Base-by-base conservation (phyloP, 225 moss, liverwort and hornwort species). In the Lunularia cruciata region DNA sequence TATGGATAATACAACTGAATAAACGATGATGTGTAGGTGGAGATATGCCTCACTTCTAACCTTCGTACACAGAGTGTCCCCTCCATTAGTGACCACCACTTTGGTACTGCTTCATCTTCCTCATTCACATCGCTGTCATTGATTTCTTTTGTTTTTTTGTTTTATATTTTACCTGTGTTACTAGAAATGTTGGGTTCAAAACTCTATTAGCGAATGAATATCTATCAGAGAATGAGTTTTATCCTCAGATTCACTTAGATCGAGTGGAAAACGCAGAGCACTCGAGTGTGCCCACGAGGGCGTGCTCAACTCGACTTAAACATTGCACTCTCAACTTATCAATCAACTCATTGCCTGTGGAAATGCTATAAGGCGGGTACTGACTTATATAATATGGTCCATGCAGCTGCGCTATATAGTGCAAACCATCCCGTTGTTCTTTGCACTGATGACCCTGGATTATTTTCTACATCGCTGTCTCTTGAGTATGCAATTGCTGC, bases 371-470 rank as follows among this genome's bases (percentile, higher is more conserved):
- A 34, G 1, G 9, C 25, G 60, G n/a, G 8, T 34, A 38, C 22
- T 38, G 23, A 23, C 34, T 0, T 38, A n/a, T 38, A 2, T 38
- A 33, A 61, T 34, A 38, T 38, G 38, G 0, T 33, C 33, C 49
- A 60, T 72, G 60, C 66, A 77, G 77, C 56, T 36, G 73, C 72
- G 3, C 73, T 78, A 45, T 31, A 68, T 25, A 62, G 63, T 11
- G 78, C 72, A 38, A 72, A 78, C 25, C 78, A 78, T 68, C 78
- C 78, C 14, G 68, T 47, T 1, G 68, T 78, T 34, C 65, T 78
- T 8, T 78, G 78, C 68, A 73, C 78, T 7, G 78, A 78, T 63
- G 78, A 78, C 39, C 78, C 78, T 25, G 78, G 73, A 47, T 49
- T 78, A 30, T 78, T 78, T 39, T 69, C 78, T 32, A 78, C 78